phyloP scores from a whole-genome alignment of 441 rosid genomes.

The Corymbia calophylla region DNA sequence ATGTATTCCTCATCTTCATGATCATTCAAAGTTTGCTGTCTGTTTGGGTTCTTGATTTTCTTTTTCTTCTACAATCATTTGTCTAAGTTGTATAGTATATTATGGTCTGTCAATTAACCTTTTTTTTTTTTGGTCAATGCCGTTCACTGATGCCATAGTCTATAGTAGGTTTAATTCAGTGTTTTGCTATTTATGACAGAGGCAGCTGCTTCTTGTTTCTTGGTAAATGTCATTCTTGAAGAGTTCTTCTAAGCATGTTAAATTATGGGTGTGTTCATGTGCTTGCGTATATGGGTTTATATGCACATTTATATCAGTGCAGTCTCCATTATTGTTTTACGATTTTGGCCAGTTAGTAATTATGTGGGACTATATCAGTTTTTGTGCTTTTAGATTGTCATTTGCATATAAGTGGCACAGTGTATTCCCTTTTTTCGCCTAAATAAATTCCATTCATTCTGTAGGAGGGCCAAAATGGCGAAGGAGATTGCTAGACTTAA shows the following conservation, averaged over 20 bases:
- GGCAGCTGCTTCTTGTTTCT: background rate
- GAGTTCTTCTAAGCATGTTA: background rate
- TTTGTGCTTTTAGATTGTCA: background rate
- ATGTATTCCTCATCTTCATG: background rate
- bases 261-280: background rate
- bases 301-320: background rate
- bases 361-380: background rate
- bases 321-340: background rate
- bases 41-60: background rate
- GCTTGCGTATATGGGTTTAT: background rate
- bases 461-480: slow-evolving; percentile 90
- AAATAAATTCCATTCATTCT: background rate
- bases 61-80: background rate
- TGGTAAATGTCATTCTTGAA: background rate
- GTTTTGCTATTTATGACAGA: background rate
- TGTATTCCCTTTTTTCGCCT: background rate
- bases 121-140: background rate
- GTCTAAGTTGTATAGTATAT: background rate
- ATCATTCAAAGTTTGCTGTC: background rate
- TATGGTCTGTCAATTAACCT: background rate
- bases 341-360: background rate
- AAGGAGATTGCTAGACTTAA: slow-evolving; percentile 75
- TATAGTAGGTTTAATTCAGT: background rate
- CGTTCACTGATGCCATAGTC: background rate
- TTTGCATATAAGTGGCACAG: background rate